These are phyloP conservation scores for Backusella circina DNA, from an alignment of 192 early-diverging fungal genomes.

Conservation along the genomic window DNA sequence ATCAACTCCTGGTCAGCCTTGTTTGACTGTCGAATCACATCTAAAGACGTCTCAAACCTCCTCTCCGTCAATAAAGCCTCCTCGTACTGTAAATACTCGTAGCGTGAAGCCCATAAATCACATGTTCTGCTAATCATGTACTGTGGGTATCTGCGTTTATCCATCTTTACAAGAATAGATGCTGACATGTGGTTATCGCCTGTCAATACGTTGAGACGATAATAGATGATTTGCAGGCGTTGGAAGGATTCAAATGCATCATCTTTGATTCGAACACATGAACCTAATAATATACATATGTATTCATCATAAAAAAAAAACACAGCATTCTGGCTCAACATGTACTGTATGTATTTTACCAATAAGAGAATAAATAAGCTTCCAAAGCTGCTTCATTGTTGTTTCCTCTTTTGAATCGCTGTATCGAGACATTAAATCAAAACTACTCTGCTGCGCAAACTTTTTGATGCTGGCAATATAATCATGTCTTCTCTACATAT, in stretches of 20 bases:
- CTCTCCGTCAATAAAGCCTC: slow-evolving; percentile 35
- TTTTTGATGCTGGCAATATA: background rate
- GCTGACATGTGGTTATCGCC: slow-evolving; percentile 27
- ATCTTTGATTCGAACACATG: slow-evolving; percentile 38
- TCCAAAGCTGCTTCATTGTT: background rate
- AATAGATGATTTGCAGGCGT: slow-evolving; percentile 41
- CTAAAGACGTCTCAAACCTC: slow-evolving; percentile 23
- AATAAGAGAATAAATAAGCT: background rate
- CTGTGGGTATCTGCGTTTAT: slow-evolving; percentile 33
- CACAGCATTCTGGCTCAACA: too few relatives aligned
- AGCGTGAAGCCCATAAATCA: slow-evolving; percentile 29
- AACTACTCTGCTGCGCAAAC: background rate
- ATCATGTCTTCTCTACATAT: background rate
- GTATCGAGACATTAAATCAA: background rate
- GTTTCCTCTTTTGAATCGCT: background rate
- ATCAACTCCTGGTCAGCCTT: background rate
- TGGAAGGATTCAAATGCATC: slow-evolving; percentile 29
- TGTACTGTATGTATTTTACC: background rate
- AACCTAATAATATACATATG: slow-evolving; percentile 14
- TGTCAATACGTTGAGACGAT: slow-evolving; percentile 21
- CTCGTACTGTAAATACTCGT: slow-evolving; percentile 38
- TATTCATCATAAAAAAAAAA: background rate
- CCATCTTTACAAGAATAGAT: slow-evolving; percentile 41
- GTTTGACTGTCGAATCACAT: slow-evolving; percentile 24
- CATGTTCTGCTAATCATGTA: slow-evolving; percentile 36